Conservation (phyloP, 2,329 filamentous ascomycete genomes). For the Pseudocercospora ulei region DNA sequence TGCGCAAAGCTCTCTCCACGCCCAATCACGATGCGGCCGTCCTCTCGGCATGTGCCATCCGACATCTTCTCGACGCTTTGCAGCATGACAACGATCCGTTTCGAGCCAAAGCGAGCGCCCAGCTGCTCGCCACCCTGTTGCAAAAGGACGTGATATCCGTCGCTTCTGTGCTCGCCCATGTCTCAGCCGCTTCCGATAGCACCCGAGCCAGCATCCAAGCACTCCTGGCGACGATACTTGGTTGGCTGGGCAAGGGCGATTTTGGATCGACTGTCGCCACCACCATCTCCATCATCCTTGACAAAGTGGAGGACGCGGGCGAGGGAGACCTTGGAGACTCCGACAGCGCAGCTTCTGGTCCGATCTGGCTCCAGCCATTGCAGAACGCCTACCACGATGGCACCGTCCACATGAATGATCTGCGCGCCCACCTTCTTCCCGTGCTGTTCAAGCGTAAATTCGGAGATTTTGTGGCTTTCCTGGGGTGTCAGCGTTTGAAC, state of each 20-base stretch:
- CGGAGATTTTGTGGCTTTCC: slow-evolving; percentile 36
- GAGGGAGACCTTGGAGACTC: neutral
- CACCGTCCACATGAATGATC: slow-evolving; percentile 27
- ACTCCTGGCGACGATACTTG: slow-evolving; percentile 21
- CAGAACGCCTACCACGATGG: slow-evolving; percentile 10
- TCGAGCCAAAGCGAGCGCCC: slow-evolving; percentile 19
- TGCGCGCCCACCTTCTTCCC: slow-evolving; percentile 43
- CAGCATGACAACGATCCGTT: slow-evolving; percentile 15
- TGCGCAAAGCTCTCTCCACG: slow-evolving; percentile 26
- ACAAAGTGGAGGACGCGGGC: slow-evolving; percentile 26
- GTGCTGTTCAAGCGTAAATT: slow-evolving; percentile 39
- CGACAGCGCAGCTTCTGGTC: neutral
- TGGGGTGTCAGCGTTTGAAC: slow-evolving; percentile 36
- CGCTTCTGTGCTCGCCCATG: slow-evolving; percentile 9
- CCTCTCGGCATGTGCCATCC: neutral
- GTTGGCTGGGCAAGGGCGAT: slow-evolving; percentile 33
- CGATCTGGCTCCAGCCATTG: slow-evolving; percentile 26
- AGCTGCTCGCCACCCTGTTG: slow-evolving; percentile 20
- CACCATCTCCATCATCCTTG: slow-evolving; percentile 27
- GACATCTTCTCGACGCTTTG: slow-evolving; percentile 25
- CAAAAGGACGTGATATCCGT: slow-evolving; percentile 17
- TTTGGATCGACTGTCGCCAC: slow-evolving; percentile 32
- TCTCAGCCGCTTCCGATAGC: neutral
- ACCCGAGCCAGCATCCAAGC: slow-evolving; percentile 1
- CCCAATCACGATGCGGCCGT: slow-evolving; percentile 17